phyloP scores from a whole-genome alignment of 192 early-diverging fungal genomes.

The Umbelopsis sp. region DNA sequence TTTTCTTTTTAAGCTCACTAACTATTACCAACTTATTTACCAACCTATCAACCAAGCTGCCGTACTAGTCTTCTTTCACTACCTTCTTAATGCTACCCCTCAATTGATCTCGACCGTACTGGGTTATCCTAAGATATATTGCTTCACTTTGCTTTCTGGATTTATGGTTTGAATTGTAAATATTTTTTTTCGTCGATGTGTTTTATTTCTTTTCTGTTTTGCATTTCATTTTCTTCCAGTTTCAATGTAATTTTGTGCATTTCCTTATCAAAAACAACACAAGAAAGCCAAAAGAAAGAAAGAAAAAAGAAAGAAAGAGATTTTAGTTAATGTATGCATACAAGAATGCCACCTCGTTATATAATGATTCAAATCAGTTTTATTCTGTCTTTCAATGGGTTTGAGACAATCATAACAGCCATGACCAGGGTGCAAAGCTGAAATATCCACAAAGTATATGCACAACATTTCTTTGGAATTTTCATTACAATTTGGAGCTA shows the following conservation, averaged over 20 bases:
- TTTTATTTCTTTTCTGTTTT: neutral
- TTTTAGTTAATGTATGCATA: too few species aligned
- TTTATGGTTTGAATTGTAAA: conserved; percentile 11
- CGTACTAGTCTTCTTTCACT: neutral
- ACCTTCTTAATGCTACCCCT: neutral
- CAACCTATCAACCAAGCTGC: neutral
- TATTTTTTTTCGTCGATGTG: neutral
- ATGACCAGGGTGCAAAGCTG: too few species aligned
- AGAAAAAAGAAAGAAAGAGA: neutral
- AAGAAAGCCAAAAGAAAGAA: neutral
- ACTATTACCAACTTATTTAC: neutral
- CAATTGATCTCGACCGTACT: neutral
- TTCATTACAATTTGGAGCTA: neutral
- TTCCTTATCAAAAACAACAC: neutral
- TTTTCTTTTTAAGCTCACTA: neutral
- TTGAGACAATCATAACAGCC: too few species aligned
- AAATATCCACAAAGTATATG: neutral
- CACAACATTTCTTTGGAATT: neutral
- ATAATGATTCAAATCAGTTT: neutral
- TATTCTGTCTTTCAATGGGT: too few species aligned
- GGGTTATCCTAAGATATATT: neutral
- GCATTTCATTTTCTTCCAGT: neutral
- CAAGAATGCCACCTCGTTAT: neutral
- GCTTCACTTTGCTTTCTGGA: neutral
- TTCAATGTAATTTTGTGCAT: conserved; percentile 20